Evolutionary conservation across 805 yeast genomes (phyloP).

Genomic region (Suhomyces pyralidae): DNA sequence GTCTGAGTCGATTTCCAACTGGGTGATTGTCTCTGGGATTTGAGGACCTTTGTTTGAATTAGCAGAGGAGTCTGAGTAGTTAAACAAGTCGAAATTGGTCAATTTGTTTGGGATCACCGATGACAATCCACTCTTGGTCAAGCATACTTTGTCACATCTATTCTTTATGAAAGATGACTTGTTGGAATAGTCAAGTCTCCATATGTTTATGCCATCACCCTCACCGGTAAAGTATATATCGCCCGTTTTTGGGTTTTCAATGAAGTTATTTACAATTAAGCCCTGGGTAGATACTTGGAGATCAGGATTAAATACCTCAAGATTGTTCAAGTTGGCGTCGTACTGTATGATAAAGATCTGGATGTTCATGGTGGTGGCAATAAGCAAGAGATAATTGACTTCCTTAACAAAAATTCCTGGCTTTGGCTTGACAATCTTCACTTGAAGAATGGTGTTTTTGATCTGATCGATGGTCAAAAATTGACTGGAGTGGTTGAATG

Average conservation of each 20-base stretch:
- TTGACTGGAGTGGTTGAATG: constrained; percentile 45
- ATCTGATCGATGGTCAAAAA: constrained; percentile 81
- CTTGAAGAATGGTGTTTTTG: constrained; percentile 71
- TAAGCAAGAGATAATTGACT: constrained; percentile 67
- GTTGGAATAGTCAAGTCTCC: constrained; percentile 84
- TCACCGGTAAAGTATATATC: constrained; percentile 84
- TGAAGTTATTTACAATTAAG: constrained; percentile 61
- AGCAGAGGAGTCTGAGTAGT: constrained; percentile 14
- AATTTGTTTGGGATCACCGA: constrained; percentile 37
- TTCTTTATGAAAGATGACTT: constrained; percentile 84
- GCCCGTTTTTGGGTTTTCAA: constrained; percentile 58
- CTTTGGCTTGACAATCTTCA: constrained; percentile 77
- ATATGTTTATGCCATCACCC: constrained; percentile 72
- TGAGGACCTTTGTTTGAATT: constrained; percentile 13
- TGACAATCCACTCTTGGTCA: constrained; percentile 60
- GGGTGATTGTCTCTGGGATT: constrained; percentile 56
- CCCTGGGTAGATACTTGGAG: constrained; percentile 80
- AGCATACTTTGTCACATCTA: constrained; percentile 77
- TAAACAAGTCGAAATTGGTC: constrained; percentile 33
- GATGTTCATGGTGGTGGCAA: constrained; percentile 78
- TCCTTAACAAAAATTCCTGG: constrained; percentile 74
- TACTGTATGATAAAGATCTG: constrained; percentile 72
- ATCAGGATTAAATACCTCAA: constrained; percentile 79
- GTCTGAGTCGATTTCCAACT: constrained; percentile 70
- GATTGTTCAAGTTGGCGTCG: constrained; percentile 37